Conservation (phyloP, 2,329 filamentous ascomycete species). For the Aspergillus brunneoviolaceus region DNA sequence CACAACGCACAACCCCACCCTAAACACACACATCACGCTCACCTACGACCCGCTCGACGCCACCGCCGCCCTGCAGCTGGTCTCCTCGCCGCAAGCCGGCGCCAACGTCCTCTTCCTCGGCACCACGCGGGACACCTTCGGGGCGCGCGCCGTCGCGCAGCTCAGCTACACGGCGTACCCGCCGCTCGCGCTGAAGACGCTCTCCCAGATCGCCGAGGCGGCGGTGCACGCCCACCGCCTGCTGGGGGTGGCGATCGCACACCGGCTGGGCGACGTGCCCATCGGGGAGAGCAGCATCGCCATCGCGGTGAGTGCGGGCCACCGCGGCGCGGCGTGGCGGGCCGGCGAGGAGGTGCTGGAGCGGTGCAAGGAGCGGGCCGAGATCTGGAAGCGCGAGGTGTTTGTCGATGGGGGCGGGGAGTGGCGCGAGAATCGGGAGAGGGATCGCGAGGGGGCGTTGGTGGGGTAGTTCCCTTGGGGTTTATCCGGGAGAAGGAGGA, state of each 20-base stretch:
- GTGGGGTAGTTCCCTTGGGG: background rate
- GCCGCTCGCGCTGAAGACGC: constrained; percentile 42
- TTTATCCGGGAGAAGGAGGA: background rate
- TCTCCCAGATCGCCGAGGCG: constrained; percentile 40
- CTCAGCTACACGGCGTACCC: constrained; percentile 49
- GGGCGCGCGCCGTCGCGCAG: constrained; percentile 41
- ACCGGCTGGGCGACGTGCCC: constrained; percentile 80
- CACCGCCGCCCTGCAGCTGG: constrained; percentile 33
- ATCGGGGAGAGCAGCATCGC: constrained; percentile 92
- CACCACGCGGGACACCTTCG: constrained; percentile 47
- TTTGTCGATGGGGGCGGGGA: constrained; percentile 71
- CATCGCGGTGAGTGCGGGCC: constrained; percentile 79
- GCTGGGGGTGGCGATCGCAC: constrained; percentile 73
- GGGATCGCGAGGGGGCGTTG: constrained; percentile 50
- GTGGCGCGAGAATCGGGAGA: constrained; percentile 87
- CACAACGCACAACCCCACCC: constrained; percentile 27
- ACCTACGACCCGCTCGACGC: constrained; percentile 43
- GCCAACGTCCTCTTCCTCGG: constrained; percentile 50
- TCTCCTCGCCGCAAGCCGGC: constrained; percentile 44
- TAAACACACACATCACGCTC: constrained; percentile 44
- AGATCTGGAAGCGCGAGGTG: constrained; percentile 93
- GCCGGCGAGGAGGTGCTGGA: constrained; percentile 89
- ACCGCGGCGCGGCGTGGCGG: constrained; percentile 80
- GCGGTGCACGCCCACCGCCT: constrained; percentile 61
- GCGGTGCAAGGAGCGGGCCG: constrained; percentile 78